Conservation (phyloP, 2,329 filamentous ascomycete genomes). For the Aspergillus sp. region DNA sequence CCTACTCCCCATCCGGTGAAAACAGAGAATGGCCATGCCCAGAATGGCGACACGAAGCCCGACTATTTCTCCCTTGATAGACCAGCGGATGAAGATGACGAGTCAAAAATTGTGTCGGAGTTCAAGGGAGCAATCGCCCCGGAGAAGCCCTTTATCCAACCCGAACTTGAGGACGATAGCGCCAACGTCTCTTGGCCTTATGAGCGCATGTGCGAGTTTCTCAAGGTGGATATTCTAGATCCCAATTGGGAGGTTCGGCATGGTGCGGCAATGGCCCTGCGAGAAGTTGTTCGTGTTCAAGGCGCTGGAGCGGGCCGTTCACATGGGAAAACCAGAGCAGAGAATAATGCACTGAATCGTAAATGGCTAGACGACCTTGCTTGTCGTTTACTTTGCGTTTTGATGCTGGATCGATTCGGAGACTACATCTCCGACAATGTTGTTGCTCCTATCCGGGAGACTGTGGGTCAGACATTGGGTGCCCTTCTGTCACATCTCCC, state of each 20-base stretch:
- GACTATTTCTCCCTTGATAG: slow-evolving; percentile 94
- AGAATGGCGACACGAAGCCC: slow-evolving; percentile 65
- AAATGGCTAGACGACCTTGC: slow-evolving; percentile 92
- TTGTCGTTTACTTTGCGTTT: slow-evolving; percentile 91
- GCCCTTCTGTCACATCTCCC: slow-evolving; percentile 85
- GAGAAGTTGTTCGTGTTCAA: slow-evolving; percentile 91
- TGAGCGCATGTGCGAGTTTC: slow-evolving; percentile 88
- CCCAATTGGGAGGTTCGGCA: slow-evolving; percentile 93
- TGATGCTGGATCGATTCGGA: slow-evolving; percentile 96
- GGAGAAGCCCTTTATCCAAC: slow-evolving; percentile 84
- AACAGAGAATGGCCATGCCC: slow-evolving; percentile 61
- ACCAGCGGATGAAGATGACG: slow-evolving; percentile 74
- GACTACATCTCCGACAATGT: slow-evolving; percentile 98
- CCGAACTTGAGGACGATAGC: slow-evolving; percentile 75
- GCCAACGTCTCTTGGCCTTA: slow-evolving; percentile 79
- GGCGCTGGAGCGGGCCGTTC: slow-evolving; percentile 83
- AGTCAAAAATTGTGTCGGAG: slow-evolving; percentile 89
- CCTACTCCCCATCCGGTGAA: slow-evolving; percentile 62
- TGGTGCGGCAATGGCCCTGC: slow-evolving; percentile 90
- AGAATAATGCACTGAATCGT: slow-evolving; percentile 81
- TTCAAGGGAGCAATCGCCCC: slow-evolving; percentile 84
- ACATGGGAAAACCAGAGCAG: slow-evolving; percentile 67
- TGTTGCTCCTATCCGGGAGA: slow-evolving; percentile 93
- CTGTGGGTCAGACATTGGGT: slow-evolving; percentile 89
- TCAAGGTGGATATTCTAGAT: slow-evolving; percentile 93